These are phyloP conservation scores for Isabelozyma gotoi DNA, from an alignment of 805 yeast genomes.

Conservation along the genomic window DNA sequence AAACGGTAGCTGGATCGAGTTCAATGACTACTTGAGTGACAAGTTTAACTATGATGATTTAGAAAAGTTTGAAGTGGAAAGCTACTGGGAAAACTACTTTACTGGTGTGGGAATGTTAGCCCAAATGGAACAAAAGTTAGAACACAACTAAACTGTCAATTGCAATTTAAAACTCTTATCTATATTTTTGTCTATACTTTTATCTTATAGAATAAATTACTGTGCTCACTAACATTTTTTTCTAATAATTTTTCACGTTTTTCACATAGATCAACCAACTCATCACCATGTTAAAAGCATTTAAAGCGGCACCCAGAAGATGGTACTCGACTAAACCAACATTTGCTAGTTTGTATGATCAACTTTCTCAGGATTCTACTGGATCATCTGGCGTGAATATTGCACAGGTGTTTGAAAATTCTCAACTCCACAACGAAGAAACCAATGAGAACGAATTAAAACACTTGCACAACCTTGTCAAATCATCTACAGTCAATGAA, in stretches of 20 bases:
- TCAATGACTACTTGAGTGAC: slow-evolving; percentile 35
- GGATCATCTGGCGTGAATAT: background rate
- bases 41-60: slow-evolving; percentile 50
- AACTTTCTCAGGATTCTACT: background rate
- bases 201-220: background rate
- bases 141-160: background rate
- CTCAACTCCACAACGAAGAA: background rate
- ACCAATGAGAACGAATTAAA: background rate
- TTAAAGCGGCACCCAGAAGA: background rate
- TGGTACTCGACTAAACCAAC: background rate
- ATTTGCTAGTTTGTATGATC: background rate
- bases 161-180: background rate
- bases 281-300: background rate
- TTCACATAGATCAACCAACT: too few relatives aligned
- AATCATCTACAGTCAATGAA: background rate
- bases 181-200: too few relatives aligned
- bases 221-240: background rate
- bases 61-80: slow-evolving; percentile 38
- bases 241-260: too few relatives aligned
- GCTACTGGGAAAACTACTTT: slow-evolving; percentile 49
- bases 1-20: slow-evolving; percentile 38
- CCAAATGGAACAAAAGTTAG: slow-evolving; percentile 34
- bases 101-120: slow-evolving; percentile 55
- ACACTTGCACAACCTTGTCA: background rate
- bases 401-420: background rate